Percentiles rank a stretch among this genome's conserved stretches.
Conservation (phyloP, 139 green algal genomes). For the Picochlorum costavermella region DNA sequence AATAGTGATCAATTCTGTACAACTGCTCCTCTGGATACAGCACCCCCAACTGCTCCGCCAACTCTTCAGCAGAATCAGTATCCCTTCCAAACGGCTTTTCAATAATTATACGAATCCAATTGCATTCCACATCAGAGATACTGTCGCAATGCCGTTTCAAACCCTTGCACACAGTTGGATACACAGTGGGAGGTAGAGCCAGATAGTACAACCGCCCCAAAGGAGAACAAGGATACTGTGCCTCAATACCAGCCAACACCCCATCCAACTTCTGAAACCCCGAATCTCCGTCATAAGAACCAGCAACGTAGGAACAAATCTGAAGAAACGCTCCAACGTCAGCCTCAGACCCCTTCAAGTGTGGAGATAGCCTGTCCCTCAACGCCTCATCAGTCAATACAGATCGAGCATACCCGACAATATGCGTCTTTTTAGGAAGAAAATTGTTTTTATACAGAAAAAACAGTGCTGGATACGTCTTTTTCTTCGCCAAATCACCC, state of each 20-base stretch:
- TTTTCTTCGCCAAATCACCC: slow-evolving; percentile 84
- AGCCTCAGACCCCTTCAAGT: slow-evolving; percentile 24
- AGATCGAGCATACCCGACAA: slow-evolving; percentile 77
- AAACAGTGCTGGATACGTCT: slow-evolving; percentile 80
- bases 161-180: slow-evolving; percentile 64
- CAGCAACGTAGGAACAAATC: slow-evolving; percentile 50
- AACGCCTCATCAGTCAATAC: slow-evolving; percentile 56
- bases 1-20: slow-evolving; percentile 98
- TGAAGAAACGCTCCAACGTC: slow-evolving; percentile 54
- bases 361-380: slow-evolving; percentile 38
- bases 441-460: slow-evolving; percentile 58
- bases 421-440: slow-evolving; percentile 24
- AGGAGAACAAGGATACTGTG: slow-evolving; percentile 4
- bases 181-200: slow-evolving; percentile 88
- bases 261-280: slow-evolving; percentile 48
- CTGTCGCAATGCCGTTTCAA: slow-evolving; percentile 11
- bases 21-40: slow-evolving; percentile 83
- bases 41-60: slow-evolving; percentile 58
- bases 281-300: slow-evolving; percentile 42
- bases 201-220: slow-evolving; percentile 87
- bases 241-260: slow-evolving; percentile 42
- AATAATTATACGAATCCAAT: slow-evolving; percentile 46
- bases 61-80: slow-evolving; percentile 37
- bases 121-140: slow-evolving; percentile 9
- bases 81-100: slow-evolving; percentile 19